phyloP scores from a whole-genome alignment of 2,329 filamentous ascomycete species.

The Mollisiaceae sp. region DNA sequence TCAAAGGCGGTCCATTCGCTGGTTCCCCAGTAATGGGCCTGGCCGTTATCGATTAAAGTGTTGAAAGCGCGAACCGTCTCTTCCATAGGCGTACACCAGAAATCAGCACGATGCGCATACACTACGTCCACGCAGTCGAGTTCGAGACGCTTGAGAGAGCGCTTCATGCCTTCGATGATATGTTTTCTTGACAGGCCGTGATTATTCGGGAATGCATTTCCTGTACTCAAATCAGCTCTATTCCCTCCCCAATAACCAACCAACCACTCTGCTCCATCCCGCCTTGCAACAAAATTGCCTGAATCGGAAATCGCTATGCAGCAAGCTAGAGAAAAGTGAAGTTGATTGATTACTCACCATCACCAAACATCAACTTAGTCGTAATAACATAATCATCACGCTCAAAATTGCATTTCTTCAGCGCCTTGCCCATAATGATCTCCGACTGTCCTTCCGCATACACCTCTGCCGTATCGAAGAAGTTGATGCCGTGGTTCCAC shows the following conservation, averaged over 20 bases:
- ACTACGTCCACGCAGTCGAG: constrained; percentile 69
- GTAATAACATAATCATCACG: constrained; percentile 64
- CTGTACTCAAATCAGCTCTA: constrained; percentile 56
- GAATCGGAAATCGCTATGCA: no score
- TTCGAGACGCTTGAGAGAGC: constrained; percentile 57
- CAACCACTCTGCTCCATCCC: no score
- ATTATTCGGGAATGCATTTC: constrained; percentile 64
- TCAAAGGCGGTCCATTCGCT: constrained; percentile 68
- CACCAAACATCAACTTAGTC: constrained; percentile 61
- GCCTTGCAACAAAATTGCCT: no score
- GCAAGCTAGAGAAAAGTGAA: constrained; percentile 22
- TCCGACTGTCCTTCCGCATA: constrained; percentile 56
- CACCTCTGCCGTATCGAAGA: constrained; percentile 59
- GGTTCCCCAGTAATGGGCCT: constrained; percentile 71
- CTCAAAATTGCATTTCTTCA: constrained; percentile 65
- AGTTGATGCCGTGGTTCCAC: constrained; percentile 59
- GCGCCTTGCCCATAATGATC: constrained; percentile 61
- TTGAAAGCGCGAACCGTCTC: constrained; percentile 73
- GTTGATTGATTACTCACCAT: constrained; percentile 60
- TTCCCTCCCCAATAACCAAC: no score
- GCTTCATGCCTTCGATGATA: constrained; percentile 67
- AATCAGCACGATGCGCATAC: constrained; percentile 72
- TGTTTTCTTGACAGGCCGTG: constrained; percentile 62
- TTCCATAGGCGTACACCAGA: constrained; percentile 68
- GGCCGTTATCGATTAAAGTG: constrained; percentile 67